These are phyloP conservation scores for Wallacemonas sp. DNA, from an alignment of 208 protist genomes.

Conservation along the genomic window DNA sequence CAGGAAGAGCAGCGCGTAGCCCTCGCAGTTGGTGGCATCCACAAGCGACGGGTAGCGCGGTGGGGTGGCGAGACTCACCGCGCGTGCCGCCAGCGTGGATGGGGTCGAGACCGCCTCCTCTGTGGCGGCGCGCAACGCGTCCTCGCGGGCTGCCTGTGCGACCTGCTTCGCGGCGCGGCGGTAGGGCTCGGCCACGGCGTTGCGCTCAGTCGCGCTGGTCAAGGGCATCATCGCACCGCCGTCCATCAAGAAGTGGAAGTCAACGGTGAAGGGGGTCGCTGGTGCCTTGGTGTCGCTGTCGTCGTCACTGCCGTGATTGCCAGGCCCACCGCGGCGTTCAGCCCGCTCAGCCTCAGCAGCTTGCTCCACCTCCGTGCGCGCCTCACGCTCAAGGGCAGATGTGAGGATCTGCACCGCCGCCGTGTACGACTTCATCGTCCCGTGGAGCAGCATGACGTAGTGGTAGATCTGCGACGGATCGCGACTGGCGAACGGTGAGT, in stretches of 20 bases:
- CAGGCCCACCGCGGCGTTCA: too few species aligned
- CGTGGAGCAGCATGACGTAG: conserved; percentile 70
- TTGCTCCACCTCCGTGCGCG: not conserved
- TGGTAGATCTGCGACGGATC: conserved; percentile 59
- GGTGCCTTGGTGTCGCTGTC: not conserved
- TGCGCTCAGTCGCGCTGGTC: not conserved
- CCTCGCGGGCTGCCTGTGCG: conserved; percentile 14
- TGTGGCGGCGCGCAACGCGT: not conserved
- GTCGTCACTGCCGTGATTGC: not conserved
- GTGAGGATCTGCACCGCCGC: conserved; percentile 48
- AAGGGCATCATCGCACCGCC: conserved; percentile 1
- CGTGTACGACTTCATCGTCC: conserved; percentile 51
- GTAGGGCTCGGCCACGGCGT: conserved; percentile 32
- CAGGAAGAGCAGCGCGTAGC: conserved; percentile 59
- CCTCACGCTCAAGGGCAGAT: conserved; percentile 7
- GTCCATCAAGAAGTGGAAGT: conserved; percentile 8
- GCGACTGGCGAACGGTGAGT: conserved; percentile 23
- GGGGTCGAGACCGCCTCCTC: not conserved
- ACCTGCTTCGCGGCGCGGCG: conserved; percentile 33
- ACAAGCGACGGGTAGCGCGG: conserved; percentile 23
- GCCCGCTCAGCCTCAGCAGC: not conserved
- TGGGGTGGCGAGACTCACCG: conserved; percentile 1
- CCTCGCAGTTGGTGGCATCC: conserved; percentile 50
- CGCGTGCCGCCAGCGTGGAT: not conserved
- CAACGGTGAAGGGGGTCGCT: not conserved